Evolutionary conservation across 305 asterid species (phyloP).

Genomic region (Nicotiana rustica): DNA sequence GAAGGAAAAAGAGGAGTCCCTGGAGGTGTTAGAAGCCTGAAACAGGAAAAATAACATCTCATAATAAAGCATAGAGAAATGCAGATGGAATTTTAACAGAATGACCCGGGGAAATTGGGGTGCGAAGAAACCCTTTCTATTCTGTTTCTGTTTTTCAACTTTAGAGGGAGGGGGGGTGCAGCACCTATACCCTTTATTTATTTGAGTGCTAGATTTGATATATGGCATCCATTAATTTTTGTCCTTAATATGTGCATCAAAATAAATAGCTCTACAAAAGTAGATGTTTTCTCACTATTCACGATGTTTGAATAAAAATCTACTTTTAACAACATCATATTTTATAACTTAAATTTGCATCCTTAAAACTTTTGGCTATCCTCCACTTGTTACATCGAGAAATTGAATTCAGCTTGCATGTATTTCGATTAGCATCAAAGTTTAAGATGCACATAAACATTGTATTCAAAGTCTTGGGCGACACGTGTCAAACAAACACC

Average conservation of each 20-base stretch:
- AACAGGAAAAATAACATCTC: conserved; percentile 37
- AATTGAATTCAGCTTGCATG: conserved; percentile 17
- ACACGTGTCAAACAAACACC: conserved; percentile 6
- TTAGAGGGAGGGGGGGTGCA: background rate
- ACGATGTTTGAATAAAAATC: background rate
- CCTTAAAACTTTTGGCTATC: background rate
- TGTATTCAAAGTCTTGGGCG: background rate
- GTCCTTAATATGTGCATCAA: background rate
- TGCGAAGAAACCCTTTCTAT: too few species aligned
- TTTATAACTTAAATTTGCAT: conserved; percentile 20
- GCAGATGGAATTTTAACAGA: conserved; percentile 6
- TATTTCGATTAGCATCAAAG: background rate
- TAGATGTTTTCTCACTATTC: background rate
- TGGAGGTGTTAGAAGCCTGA: conserved; percentile 99
- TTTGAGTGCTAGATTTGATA: conserved; percentile 25
- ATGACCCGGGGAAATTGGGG: background rate
- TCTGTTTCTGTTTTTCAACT: too few species aligned
- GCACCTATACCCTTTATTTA: conserved; percentile 19
- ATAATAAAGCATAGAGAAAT: background rate
- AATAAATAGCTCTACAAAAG: background rate
- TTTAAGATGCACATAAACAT: background rate
- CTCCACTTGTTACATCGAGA: conserved; percentile 23
- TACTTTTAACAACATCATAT: background rate
- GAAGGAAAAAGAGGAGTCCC: conserved; percentile 98
- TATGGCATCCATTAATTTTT: conserved; percentile 23